These are phyloP conservation scores for Plasmodium blacklocki DNA, from an alignment of 169 alveolate species.

Conservation along the genomic window DNA sequence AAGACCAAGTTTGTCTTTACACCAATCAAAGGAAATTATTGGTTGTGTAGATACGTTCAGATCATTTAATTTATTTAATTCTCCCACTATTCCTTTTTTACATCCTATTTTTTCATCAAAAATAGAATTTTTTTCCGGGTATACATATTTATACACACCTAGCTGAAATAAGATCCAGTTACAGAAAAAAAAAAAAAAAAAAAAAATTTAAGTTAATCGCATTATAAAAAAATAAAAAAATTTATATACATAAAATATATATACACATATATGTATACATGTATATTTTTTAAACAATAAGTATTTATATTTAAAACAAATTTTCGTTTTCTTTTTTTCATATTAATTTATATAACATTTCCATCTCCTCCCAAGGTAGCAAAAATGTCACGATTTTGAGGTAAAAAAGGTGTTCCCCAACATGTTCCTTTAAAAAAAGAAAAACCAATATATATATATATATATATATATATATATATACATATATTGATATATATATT, in stretches of 20 bases:
- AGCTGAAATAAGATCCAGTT: constrained; percentile 84
- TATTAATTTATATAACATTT: constrained; percentile 64
- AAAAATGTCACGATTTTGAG: constrained; percentile 93
- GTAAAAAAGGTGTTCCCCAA: constrained; percentile 94
- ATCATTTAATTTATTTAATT: constrained; percentile 90
- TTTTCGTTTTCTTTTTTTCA: background rate
- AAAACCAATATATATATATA: background rate
- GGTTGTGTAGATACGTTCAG: constrained; percentile 93
- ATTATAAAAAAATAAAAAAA: too few species aligned
- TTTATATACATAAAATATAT: background rate
- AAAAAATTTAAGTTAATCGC: background rate
- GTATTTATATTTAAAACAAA: too few species aligned
- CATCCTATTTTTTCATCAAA: constrained; percentile 78
- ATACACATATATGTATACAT: background rate
- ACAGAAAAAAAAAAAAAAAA: background rate
- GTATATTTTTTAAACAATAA: too few species aligned
- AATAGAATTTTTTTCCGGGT: constrained; percentile 86
- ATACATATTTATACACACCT: constrained; percentile 88
- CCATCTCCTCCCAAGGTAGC: constrained; percentile 93
- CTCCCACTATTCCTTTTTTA: constrained; percentile 92
- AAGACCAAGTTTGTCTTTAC: constrained; percentile 84
- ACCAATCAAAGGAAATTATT: constrained; percentile 93
- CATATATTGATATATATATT: background rate
- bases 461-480: too few species aligned
- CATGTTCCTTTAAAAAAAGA: constrained; percentile 88